Evolutionary conservation across 768 basidiomycete genomes (phyloP), one percentile per base, ranked within the genome.

Genomic region (Pholiota conissans): DNA sequence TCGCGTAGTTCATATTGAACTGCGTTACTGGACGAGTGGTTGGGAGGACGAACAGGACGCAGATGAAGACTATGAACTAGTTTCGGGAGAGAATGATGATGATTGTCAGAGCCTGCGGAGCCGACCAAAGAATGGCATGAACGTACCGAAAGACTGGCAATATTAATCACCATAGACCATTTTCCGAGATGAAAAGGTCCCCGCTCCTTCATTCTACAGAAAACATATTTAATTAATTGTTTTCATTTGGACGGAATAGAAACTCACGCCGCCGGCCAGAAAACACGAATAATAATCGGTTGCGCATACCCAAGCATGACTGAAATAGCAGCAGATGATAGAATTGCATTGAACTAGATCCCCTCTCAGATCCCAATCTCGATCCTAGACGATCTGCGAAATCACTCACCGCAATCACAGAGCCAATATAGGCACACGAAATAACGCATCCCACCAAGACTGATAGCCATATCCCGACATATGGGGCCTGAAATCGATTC

Each of bases 261-360:
- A 7, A 73, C 76, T 63, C 60, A 82, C 74, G 81, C 73, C 7
- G 71, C 65, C 5, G 82, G 81, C 82, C 83, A 84, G 66, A 84
- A 81, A 3, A 82, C 79, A 5, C 84, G 77, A 39, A 84, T 82
- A 40, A 81, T 72, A 58, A 85, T 82, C 10, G 83, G 84, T 59
- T 84, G 81, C 20, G 83, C 57, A 62, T 85, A 85, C 54, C 80
- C 77, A 45, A 84, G 72, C 81, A 85, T 83, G 2, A 83, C 82
- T 2, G 83, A 74, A 60, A 85, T 80, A 1, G 81, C 81, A 8
- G 80, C 82, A 26, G 81, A 83, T 2, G 81, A 82, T 26, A 84
- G 50, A 55, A 84, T 83, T 2, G 81, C 83, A 49, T 84, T 82
- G 64, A 84, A 83, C 81, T 67, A 77, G 50, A 29, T 30, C 29